Conservation (phyloP, 331 rosid species). For the Malus hybrid region DNA sequence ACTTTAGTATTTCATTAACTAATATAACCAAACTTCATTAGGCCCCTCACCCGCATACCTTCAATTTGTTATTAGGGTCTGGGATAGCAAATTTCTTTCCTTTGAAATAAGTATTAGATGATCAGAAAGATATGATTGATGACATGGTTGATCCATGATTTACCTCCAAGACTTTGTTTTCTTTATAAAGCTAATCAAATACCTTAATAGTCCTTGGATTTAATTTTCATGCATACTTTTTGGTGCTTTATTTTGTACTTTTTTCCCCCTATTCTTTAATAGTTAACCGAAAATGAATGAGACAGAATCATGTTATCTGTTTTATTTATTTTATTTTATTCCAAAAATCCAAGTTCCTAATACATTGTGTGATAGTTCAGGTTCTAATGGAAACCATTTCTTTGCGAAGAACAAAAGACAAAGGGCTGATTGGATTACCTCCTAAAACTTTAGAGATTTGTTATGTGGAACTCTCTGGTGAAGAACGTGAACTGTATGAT, state of each 20-base stretch:
- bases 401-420: constrained; percentile 38
- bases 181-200: background rate
- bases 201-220: background rate
- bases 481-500: constrained; percentile 71
- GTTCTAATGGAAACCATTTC: constrained; percentile 67
- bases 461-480: constrained; percentile 57
- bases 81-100: background rate
- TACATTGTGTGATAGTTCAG: background rate
- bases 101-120: background rate
- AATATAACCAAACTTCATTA: background rate
- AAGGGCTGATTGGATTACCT: constrained; percentile 54
- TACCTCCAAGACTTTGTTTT: background rate
- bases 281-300: background rate
- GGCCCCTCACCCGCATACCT: background rate
- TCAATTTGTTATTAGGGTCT: background rate
- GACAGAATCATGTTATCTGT: background rate
- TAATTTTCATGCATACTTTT: background rate
- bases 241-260: background rate
- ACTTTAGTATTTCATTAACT: background rate
- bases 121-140: background rate
- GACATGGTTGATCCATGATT: background rate
- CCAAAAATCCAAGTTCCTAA: background rate
- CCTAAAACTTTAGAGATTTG: constrained; percentile 55
- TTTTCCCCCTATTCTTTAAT: background rate
- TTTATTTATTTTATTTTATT: background rate